phyloP scores from a whole-genome alignment of 495 filamentous ascomycete genomes.

The Talaromyces wortmannii region DNA sequence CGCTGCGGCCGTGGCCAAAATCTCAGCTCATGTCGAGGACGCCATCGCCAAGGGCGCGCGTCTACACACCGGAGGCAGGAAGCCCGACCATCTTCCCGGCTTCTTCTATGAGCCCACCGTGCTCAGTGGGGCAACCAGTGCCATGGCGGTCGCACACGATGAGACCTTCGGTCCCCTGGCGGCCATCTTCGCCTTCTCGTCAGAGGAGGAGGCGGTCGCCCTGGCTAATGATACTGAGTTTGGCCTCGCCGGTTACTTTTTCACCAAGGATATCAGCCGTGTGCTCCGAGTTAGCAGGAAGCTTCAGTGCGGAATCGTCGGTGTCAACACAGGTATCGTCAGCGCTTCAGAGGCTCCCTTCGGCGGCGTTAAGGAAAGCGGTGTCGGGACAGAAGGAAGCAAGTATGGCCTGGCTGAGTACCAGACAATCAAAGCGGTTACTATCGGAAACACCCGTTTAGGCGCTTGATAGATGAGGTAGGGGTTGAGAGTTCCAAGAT shows the following conservation, averaged over 20 bases:
- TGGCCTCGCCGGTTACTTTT: conserved; percentile 64
- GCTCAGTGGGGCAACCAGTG: conserved; percentile 43
- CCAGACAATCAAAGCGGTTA: conserved; percentile 66
- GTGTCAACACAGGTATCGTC: conserved; percentile 58
- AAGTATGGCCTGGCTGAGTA: conserved; percentile 67
- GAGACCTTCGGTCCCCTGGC: conserved; percentile 67
- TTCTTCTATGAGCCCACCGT: conserved; percentile 70
- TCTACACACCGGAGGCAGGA: conserved; percentile 64
- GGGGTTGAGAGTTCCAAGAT: too few species aligned
- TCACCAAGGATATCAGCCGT: conserved; percentile 66
- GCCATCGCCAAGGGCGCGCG: conserved; percentile 68
- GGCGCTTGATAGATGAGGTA: too few species aligned
- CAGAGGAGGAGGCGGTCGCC: conserved; percentile 58
- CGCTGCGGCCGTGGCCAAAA: conserved; percentile 65
- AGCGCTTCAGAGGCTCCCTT: conserved; percentile 67
- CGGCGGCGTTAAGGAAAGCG: conserved; percentile 71
- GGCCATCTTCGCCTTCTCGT: conserved; percentile 62
- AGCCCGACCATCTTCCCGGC: conserved; percentile 49
- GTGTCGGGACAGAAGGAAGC: conserved; percentile 69
- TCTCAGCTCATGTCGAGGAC: conserved; percentile 70
- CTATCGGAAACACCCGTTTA: conserved; percentile 30
- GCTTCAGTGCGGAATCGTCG: conserved; percentile 70
- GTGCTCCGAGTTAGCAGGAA: conserved; percentile 66
- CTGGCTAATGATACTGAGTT: conserved; percentile 61
- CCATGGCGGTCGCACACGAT: conserved; percentile 57